Evolutionary conservation across 2,329 filamentous ascomycete species (phyloP).

Genomic region (Fusarium compactum): DNA sequence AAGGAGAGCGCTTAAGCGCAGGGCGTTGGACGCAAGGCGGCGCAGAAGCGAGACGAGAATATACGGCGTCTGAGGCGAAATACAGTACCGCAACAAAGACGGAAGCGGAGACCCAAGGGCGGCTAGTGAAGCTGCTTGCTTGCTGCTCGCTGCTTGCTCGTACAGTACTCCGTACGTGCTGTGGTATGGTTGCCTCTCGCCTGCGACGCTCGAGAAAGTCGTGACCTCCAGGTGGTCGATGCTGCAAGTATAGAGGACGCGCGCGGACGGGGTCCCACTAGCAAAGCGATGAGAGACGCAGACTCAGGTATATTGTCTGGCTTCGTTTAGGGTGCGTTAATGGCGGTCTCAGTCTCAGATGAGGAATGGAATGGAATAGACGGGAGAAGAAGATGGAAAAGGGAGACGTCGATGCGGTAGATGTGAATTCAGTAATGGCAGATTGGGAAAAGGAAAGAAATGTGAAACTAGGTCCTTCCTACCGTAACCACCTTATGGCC

Average conservation of each 20-base stretch:
- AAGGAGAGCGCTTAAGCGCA: constrained; percentile 38
- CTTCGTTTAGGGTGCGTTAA: constrained; percentile 22
- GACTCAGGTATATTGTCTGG: constrained; percentile 1
- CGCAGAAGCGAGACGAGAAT: constrained; percentile 25
- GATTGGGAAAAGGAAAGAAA: constrained; percentile 2
- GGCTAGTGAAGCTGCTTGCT: constrained; percentile 33
- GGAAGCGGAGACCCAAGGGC: constrained; percentile 27
- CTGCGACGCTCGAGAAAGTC: constrained; percentile 32
- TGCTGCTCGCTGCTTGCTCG: constrained; percentile 16
- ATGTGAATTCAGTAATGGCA: not conserved
- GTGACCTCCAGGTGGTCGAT: constrained; percentile 36
- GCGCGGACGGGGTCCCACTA: constrained; percentile 22
- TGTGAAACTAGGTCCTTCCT: not conserved
- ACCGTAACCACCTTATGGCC: constrained; percentile 6
- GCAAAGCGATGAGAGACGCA: not conserved
- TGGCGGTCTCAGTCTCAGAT: constrained; percentile 29
- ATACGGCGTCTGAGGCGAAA: constrained; percentile 23
- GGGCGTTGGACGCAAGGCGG: constrained; percentile 15
- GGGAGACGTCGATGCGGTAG: constrained; percentile 3
- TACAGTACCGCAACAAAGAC: constrained; percentile 17
- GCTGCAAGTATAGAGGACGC: constrained; percentile 24
- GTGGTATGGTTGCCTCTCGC: constrained; percentile 13
- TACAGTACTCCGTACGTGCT: not conserved
- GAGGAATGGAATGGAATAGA: constrained; percentile 18
- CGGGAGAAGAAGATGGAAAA: constrained; percentile 5